Evolutionary conservation across 2,329 filamentous ascomycete species (phyloP).

Genomic region (Paraphaeosphaeria minitans): DNA sequence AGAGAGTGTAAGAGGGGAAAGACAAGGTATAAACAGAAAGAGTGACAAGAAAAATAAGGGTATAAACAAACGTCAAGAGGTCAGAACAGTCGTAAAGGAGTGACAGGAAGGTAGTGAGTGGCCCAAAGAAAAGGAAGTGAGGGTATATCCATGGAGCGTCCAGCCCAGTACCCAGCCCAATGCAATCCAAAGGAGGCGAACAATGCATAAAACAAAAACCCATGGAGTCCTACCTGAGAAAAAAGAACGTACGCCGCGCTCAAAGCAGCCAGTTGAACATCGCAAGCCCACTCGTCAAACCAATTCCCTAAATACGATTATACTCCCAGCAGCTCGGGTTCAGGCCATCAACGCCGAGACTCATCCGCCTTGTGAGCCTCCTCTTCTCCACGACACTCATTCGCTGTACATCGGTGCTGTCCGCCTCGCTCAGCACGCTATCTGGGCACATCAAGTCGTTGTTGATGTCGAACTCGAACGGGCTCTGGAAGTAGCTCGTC

Average conservation of each 20-base stretch:
- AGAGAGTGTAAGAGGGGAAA: background rate
- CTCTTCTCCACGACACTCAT: background rate
- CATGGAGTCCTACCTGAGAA: background rate
- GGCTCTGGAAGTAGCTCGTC: constrained; percentile 10
- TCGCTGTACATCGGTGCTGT: constrained; percentile 7
- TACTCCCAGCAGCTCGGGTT: background rate
- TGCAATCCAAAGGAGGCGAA: background rate
- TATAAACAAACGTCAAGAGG: too few relatives aligned
- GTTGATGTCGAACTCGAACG: constrained; percentile 5
- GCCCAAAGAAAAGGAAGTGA: background rate
- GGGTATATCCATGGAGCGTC: constrained; percentile 3
- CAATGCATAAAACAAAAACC: background rate
- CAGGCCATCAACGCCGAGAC: background rate
- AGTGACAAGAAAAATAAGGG: background rate
- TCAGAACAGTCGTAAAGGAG: background rate
- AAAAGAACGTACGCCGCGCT: background rate
- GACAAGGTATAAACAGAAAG: background rate
- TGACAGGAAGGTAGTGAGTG: background rate
- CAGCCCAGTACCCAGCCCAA: background rate
- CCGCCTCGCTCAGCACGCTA: constrained; percentile 3
- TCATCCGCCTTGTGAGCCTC: background rate
- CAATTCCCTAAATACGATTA: background rate
- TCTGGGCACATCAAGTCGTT: background rate
- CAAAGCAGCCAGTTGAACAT: background rate
- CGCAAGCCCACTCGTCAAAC: too few relatives aligned